Evolutionary conservation across 257 asterid genomes (phyloP), one percentile per base, ranked within the genome.

Genomic region (Przewalskia tangutica): DNA sequence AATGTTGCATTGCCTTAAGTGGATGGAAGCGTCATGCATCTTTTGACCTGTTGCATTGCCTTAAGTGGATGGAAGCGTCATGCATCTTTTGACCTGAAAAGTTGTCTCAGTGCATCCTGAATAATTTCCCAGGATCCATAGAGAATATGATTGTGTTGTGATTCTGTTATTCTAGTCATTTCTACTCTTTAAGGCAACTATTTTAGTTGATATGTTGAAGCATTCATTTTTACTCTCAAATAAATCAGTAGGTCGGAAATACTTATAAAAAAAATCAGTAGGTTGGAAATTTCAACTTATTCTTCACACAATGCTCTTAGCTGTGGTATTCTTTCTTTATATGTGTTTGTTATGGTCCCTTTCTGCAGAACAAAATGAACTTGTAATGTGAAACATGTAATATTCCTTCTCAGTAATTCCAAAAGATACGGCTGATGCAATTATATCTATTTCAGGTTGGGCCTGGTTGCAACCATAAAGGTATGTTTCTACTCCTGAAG

Each of bases 401-500:
- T 73, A 48, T 48, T 48, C 44, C 4, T 73, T 73, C 7, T 48
- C 18, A 48, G 18, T 71, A 27, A 40, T 65, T 77, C 44, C 23
- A 48, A 23, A 23, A 48, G 59, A 73, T 67, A 67, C 48, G 79
- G 60, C 79, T 73, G 79, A 73, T 73, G 60, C 44, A 48, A 48
- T 48, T 48, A 20, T 73, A 48, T 55, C 13, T 46, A 6, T 81
- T 81, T 46, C 96, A 93, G 97, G 94, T 89, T 93, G 89, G 93
- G 96, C 77, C 96, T 91, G 66, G 95, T 91, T 77, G 90, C 97
- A 82, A 91, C 97, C 36, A 93, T 91, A 77, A 93, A 93, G 96
- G 96, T 92, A 88, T 63, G 32, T 58, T 83, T 77, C 71, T 40
- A 63, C 83, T 83, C 77, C 32, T 27, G 32, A 27, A 27, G 32